Percentiles rank a stretch among this genome's conserved stretches.
These are phyloP conservation scores for Yamadazyma dushanensis DNA, from an alignment of 1,139 yeast species.

Conservation along the genomic window DNA sequence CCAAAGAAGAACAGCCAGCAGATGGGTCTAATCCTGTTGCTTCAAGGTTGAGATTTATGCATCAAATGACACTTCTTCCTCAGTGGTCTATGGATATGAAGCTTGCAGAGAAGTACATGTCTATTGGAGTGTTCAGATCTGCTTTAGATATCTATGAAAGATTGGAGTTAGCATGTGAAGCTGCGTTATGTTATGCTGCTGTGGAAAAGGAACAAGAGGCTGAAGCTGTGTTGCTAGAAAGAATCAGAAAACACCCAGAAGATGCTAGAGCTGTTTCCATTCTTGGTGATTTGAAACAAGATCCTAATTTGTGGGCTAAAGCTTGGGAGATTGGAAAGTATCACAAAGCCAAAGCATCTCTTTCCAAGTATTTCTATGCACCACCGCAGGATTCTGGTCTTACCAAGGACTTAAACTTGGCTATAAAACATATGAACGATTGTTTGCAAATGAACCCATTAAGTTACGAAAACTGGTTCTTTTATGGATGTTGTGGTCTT, in stretches of 20 bases:
- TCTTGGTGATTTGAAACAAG: constrained; percentile 80
- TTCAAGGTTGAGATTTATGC: constrained; percentile 65
- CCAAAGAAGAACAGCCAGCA: constrained; percentile 24
- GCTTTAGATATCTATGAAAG: constrained; percentile 91
- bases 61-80: constrained; percentile 75
- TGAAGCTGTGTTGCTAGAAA: constrained; percentile 51
- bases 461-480: constrained; percentile 82
- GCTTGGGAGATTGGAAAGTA: constrained; percentile 88
- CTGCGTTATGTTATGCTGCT: constrained; percentile 89
- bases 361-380: constrained; percentile 69
- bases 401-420: constrained; percentile 50
- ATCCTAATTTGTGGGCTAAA: constrained; percentile 75
- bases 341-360: constrained; percentile 81
- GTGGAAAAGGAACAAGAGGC: constrained; percentile 76
- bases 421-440: constrained; percentile 71
- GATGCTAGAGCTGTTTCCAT: constrained; percentile 87
- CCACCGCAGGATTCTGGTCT: constrained; percentile 62
- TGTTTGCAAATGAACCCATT: constrained; percentile 77
- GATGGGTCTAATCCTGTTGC: constrained; percentile 33
- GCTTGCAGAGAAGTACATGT: constrained; percentile 85
- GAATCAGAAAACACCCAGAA: constrained; percentile 58
- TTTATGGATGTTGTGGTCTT: constrained; percentile 88
- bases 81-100: constrained; percentile 83
- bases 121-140: constrained; percentile 80
- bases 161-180: constrained; percentile 73